Evolutionary conservation across 257 asterid species (phyloP), one percentile per base, ranked within the genome.

Genomic region (Plantago elongata): DNA sequence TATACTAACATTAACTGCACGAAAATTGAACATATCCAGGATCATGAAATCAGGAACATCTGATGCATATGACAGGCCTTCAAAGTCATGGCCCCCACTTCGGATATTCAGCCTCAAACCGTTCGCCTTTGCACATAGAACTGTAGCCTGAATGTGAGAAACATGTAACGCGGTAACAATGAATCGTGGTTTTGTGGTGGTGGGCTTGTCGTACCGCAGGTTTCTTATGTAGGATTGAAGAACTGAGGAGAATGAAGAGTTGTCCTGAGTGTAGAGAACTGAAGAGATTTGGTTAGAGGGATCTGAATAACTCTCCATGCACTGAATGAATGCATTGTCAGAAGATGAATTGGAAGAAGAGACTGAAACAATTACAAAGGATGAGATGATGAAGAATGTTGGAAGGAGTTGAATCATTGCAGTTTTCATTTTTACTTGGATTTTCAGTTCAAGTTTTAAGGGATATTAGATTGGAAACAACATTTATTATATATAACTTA

Each of bases 81-180:
- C 85, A 16, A 68, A 76, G 45, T 81, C 87, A 29, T 81, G 84
- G 17, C 86, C 86, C 0, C 87, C 81, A n/a, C 87, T 81, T 1
- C 87, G 74, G 49, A 64, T 69, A 51, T 66, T 73, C 30, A 81
- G 43, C 45, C 68, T 62, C 18, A 78, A 16, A 15, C 67, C 63
- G 8, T 37, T 45, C 5, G 62, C 45, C 58, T 70, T 60, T 1
- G 84, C 59, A 43, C 87, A 81, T 12, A 70, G 9, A 4, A 81
- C 63, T 3, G 72, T 50, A 0, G 78, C 75, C 34, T 77, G 69
- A 13, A 81, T 57, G 47, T 78, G 87, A 9, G 78, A 62, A 4
- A 68, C 77, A 27, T 63, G 61, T 1, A 40, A 14, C 0, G 83
- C 75, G 11, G 84, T 70, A 59, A 82, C 29, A 2, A 82, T 79